Percentiles rank a stretch among this genome's conserved stretches.
phyloP scores from a whole-genome alignment of 2,329 filamentous ascomycete species.

The Grosmannia penicillata region DNA sequence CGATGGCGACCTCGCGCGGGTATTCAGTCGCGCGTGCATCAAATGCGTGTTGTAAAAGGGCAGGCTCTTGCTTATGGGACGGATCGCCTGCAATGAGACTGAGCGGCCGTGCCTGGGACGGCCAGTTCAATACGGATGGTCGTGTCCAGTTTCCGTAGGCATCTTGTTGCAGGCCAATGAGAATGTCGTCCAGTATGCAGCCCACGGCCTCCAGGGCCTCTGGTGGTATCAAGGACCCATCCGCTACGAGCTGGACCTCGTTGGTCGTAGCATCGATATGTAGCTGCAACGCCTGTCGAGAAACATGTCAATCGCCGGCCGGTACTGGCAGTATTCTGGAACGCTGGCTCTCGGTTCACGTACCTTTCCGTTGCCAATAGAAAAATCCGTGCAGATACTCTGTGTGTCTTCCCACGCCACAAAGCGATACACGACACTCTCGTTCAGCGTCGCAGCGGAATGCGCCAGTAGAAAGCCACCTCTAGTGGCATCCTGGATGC shows the following conservation, averaged over 20 bases:
- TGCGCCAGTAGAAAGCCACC: not conserved
- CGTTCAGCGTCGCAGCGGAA: not conserved
- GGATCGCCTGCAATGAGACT: not conserved
- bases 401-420: not conserved
- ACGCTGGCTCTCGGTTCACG: not conserved
- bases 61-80: not conserved
- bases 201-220: not conserved
- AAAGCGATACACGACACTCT: not conserved
- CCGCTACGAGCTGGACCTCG: not conserved
- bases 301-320: not conserved
- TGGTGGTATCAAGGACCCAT: not conserved
- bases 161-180: not conserved
- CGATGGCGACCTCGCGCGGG: not conserved
- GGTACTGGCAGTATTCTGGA: not conserved
- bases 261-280: not conserved
- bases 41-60: not conserved
- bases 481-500: not conserved
- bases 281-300: slow-evolving; percentile 1
- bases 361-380: slow-evolving; percentile 5
- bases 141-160: slow-evolving; percentile 1
- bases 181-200: not conserved
- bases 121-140: slow-evolving; percentile 5
- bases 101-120: not conserved
- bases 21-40: not conserved
- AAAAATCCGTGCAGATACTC: slow-evolving; percentile 5